These are phyloP conservation scores for Hericium alpestre DNA, from an alignment of 768 basidiomycete species.

Conservation along the genomic window DNA sequence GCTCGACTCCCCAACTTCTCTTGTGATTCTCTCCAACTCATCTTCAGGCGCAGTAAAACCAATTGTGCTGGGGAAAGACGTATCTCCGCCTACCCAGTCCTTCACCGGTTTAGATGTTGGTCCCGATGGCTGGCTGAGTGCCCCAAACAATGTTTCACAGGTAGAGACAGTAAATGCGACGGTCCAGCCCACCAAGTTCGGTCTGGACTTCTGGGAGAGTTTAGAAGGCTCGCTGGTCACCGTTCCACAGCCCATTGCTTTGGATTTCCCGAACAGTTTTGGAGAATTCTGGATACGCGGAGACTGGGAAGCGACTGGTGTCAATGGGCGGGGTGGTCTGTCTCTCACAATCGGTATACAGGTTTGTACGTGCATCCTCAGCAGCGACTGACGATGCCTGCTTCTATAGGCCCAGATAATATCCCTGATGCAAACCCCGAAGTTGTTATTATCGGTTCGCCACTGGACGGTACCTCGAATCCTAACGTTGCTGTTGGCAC, in stretches of 20 bases:
- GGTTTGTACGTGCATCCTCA: neutral
- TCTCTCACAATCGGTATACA: conserved; percentile 34
- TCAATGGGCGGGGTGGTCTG: conserved; percentile 46
- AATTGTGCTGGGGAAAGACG: conserved; percentile 41
- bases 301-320: conserved; percentile 43
- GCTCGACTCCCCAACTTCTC: conserved; percentile 32
- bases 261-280: conserved; percentile 41
- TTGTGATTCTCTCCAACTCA: conserved; percentile 28
- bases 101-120: conserved; percentile 42
- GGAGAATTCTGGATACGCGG: conserved; percentile 53
- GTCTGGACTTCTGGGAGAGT: conserved; percentile 57
- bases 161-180: conserved; percentile 35
- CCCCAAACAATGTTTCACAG: conserved; percentile 42
- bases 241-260: conserved; percentile 34
- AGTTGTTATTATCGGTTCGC: conserved; percentile 39
- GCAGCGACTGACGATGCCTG: neutral
- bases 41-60: conserved; percentile 36
- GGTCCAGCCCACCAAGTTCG: conserved; percentile 40
- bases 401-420: conserved; percentile 31
- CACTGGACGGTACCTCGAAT: conserved; percentile 43
- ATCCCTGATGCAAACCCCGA: conserved; percentile 53
- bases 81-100: conserved; percentile 39
- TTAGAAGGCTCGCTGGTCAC: conserved; percentile 49
- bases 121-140: conserved; percentile 42
- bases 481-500: conserved; percentile 39